phyloP scores from a whole-genome alignment of 129 eudicot species.

The Mikania micrantha region DNA sequence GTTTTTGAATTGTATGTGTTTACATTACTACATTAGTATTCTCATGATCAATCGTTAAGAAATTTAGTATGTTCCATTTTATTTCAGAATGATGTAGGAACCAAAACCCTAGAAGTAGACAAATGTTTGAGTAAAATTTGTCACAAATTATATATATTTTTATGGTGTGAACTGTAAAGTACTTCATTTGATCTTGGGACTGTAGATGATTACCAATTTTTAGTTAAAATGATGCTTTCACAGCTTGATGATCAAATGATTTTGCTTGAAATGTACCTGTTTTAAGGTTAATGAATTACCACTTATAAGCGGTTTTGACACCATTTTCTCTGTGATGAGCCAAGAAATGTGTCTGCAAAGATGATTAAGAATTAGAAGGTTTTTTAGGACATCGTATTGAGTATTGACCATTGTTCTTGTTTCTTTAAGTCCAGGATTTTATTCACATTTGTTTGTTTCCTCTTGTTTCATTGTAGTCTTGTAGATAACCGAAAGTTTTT shows the following conservation, averaged over 20 bases:
- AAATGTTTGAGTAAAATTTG: background rate
- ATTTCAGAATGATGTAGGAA: background rate
- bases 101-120: background rate
- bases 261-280: background rate
- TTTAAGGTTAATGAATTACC: background rate
- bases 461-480: background rate
- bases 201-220: no score
- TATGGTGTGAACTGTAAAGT: no score
- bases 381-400: background rate
- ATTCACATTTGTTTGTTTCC: background rate
- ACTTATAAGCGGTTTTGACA: background rate
- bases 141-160: background rate
- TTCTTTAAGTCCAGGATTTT: background rate
- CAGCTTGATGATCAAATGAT: background rate
- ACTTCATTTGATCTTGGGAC: no score
- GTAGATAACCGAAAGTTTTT: background rate
- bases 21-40: background rate
- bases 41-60: background rate
- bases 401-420: background rate
- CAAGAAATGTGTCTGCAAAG: background rate
- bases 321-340: background rate
- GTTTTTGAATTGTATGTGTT: slow-evolving; percentile 2
- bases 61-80: background rate
- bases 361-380: background rate
- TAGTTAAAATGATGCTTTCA: slow-evolving; percentile 1